These are phyloP conservation scores for Coccomyxa subellipsoidea DNA, from an alignment of 163 green algal species.

Conservation along the genomic window DNA sequence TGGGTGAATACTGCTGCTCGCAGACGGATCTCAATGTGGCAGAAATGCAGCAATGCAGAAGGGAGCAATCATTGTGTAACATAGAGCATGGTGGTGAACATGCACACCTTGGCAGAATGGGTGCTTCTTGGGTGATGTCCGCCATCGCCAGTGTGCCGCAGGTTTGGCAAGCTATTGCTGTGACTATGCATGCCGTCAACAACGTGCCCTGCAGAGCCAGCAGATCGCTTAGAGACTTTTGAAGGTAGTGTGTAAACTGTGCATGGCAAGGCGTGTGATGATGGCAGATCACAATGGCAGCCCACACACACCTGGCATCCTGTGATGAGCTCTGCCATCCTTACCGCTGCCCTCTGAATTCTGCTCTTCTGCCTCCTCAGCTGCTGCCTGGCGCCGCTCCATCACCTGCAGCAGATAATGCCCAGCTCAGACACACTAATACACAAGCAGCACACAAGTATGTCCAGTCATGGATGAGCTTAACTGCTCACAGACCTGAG, in stretches of 20 bases:
- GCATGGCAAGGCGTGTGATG: too few relatives aligned
- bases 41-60: neutral
- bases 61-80: neutral
- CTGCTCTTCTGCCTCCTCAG: neutral
- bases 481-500: conserved; percentile 25
- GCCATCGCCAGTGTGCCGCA: conserved; percentile 5
- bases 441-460: too few relatives aligned
- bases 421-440: too few relatives aligned
- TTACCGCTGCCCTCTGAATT: neutral
- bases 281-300: neutral
- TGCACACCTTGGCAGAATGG: neutral
- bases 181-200: neutral
- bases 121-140: neutral
- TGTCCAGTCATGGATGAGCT: too few relatives aligned
- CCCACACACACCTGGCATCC: neutral
- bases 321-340: neutral
- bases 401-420: conserved; percentile 1
- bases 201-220: neutral
- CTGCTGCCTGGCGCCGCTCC: neutral
- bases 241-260: too few relatives aligned
- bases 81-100: neutral
- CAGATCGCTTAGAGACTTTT: neutral
- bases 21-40: neutral
- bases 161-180: conserved; percentile 2
- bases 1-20: too few relatives aligned